Conservation (phyloP, 225 moss, liverwort and hornwort genomes). For the Physcomitrellopsis africana region DNA sequence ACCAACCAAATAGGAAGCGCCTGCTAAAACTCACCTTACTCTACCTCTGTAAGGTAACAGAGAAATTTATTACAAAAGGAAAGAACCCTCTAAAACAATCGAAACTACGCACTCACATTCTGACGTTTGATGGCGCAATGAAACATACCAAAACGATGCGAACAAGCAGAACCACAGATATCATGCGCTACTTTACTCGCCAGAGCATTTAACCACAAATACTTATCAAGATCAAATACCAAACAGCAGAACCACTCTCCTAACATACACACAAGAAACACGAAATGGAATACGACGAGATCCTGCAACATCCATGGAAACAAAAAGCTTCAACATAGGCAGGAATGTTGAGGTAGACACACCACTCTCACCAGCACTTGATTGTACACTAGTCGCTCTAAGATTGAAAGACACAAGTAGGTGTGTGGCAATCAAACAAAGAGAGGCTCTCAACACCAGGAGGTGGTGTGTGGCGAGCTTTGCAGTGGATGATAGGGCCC, state of each 20-base stretch:
- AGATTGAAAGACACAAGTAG: neutral
- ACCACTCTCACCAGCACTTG: neutral
- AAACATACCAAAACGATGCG: neutral
- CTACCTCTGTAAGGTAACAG: neutral
- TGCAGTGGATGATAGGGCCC: conserved; percentile 20
- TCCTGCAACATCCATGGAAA: neutral
- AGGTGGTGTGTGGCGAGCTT: neutral
- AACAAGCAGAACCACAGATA: neutral
- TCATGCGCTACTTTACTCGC: neutral
- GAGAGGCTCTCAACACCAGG: no score
- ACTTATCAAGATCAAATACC: neutral
- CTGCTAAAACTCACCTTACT: neutral
- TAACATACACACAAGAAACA: neutral
- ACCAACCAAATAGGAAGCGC: neutral
- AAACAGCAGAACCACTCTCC: neutral
- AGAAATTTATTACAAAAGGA: neutral
- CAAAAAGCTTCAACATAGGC: neutral
- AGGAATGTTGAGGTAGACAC: neutral
- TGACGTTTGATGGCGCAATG: neutral
- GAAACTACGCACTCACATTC: neutral
- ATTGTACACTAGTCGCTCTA: neutral
- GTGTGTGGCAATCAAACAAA: neutral
- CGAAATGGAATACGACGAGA: neutral
- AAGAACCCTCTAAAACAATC: neutral
- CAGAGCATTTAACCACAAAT: neutral